Base-by-base conservation (phyloP, 108 stramenopile species). In the Cyclotella choctawhatcheeana region DNA sequence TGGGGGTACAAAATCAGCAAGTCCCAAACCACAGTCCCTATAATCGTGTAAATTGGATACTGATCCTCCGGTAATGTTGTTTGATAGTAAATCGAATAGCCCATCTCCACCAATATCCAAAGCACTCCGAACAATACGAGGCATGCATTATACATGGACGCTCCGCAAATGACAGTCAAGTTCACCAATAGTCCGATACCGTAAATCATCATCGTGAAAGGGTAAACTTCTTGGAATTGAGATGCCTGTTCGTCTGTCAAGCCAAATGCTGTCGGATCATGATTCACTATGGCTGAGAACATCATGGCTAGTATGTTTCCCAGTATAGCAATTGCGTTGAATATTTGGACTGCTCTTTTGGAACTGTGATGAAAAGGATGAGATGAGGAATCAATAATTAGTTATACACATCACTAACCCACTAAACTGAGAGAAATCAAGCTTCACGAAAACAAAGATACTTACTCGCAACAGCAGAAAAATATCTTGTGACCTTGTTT, bases 401-500 rank as follows among this genome's bases (percentile, higher is more conserved):
- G n/a, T n/a, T n/a, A 48, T n/a, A 48, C 17, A n/a, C 47, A 48
- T n/a, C 17, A 48, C 12, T 4, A 48, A 48, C 4, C 4, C 17
- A n/a, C 47, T n/a, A 10, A 48, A 48, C 16, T n/a, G 47, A 48
- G 37, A 12, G 37, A 8, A 12, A 40, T 12, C 6, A 8, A 6
- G 37, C 37, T 8, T 40, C 37, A 40, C 6, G 12, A 8, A 40
- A 12, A 8, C 12, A 12, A 12, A 8, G 37, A 6, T 8, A 40
- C 47, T 48, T 48, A 48, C 47, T 48, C 47, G 47, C 47, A 48
- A n/a, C 47, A 48, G 18, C 47, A 48, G 47, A 4, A 8, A n/a
- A 48, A 48, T 48, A 48, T 48, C 8, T 10, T 48, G 47, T 48
- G 47, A 48, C 47, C 47, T n/a, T 48, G 47, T n/a, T 48, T 48